Evolutionary conservation across 1,284 basidiomycete genomes (phyloP).

Genomic region (Polyporus tsugae): DNA sequence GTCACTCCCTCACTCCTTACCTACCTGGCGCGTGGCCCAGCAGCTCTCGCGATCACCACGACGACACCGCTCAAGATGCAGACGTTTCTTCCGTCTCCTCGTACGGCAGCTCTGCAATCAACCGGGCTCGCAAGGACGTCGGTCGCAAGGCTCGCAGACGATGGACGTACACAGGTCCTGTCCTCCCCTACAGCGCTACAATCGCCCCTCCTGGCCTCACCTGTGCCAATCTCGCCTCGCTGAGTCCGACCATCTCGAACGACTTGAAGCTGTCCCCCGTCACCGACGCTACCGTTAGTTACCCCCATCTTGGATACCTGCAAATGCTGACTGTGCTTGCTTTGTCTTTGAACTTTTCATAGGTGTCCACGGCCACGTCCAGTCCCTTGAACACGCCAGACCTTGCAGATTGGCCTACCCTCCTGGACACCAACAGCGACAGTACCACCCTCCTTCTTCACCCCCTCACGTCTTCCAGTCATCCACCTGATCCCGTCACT

Average conservation of each 20-base stretch:
- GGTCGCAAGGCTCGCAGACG: conserved; percentile 21
- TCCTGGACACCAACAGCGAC: conserved; percentile 2
- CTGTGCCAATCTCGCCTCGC: conserved; percentile 21
- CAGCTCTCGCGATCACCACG: conserved; percentile 28
- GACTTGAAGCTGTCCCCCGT: conserved; percentile 28
- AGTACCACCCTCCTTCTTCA: conserved; percentile 2
- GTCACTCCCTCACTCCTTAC: conserved; percentile 36
- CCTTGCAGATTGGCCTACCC: conserved; percentile 25
- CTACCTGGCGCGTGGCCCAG: conserved; percentile 43
- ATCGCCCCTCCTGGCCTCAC: conserved; percentile 2
- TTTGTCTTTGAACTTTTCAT: not conserved
- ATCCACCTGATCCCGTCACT: conserved; percentile 1
- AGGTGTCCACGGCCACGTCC: conserved; percentile 27
- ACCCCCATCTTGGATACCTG: not conserved
- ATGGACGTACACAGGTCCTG: conserved; percentile 27
- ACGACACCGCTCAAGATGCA: conserved; percentile 18
- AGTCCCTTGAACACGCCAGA: conserved; percentile 31
- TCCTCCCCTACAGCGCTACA: not conserved
- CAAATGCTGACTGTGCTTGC: not conserved
- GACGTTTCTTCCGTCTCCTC: conserved; percentile 23
- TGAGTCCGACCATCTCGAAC: conserved; percentile 23
- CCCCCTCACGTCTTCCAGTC: not conserved
- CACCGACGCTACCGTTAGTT: conserved; percentile 30
- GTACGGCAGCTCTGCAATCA: conserved; percentile 8
- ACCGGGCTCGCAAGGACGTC: not conserved